Evolutionary conservation across 345 rosid genomes (phyloP).

Genomic region (Eucalyptus virginea): DNA sequence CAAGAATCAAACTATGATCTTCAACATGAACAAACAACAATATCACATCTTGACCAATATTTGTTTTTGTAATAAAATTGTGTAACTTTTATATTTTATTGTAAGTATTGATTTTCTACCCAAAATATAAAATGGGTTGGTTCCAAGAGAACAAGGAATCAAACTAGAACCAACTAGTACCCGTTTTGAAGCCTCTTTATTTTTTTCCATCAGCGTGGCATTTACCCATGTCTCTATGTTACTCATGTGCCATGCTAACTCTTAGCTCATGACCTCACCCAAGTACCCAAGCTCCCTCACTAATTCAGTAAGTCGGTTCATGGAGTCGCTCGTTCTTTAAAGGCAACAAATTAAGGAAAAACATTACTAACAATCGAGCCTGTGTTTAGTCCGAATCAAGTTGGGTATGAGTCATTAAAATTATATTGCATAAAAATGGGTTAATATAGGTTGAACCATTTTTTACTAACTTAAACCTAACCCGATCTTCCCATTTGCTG

Average conservation of each 20-base stretch:
- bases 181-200: neutral
- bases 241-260: neutral
- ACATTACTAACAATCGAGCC: neutral
- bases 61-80: neutral
- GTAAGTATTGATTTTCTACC: neutral
- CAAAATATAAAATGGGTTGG: neutral
- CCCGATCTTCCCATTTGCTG: neutral
- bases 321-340: neutral
- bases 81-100: neutral
- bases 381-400: neutral
- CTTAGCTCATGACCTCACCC: neutral
- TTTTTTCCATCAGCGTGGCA: neutral
- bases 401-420: neutral
- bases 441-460: neutral
- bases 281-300: neutral
- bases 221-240: neutral
- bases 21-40: neutral
- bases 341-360: neutral
- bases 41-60: neutral
- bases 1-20: neutral
- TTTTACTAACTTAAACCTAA: neutral
- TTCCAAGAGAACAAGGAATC: neutral
- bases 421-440: neutral
- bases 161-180: neutral
- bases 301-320: neutral